A percentile compares a stretch with the other conserved stretches of the same genome.
Conservation (phyloP, 108 stramenopile genomes). For the Schizochytrium sp. region DNA sequence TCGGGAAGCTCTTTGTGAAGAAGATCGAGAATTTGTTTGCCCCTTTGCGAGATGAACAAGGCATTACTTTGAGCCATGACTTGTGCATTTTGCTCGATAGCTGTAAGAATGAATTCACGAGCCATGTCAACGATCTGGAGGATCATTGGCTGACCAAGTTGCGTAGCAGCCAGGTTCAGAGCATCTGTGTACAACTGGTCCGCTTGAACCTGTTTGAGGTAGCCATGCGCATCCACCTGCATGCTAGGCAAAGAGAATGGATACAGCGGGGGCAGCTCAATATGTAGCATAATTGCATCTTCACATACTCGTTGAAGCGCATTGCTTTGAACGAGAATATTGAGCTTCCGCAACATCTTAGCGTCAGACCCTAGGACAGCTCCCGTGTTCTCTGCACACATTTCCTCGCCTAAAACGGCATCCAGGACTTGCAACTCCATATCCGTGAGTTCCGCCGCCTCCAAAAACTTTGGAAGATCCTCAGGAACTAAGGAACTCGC, state of each 20-base stretch:
- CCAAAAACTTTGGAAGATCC: not conserved
- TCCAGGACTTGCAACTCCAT: not conserved
- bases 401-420: not conserved
- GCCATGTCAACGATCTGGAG: conserved; percentile 7
- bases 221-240: not conserved
- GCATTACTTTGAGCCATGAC: not conserved
- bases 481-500: not conserved
- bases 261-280: conserved; percentile 12
- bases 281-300: not conserved
- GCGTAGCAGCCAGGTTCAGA: not conserved
- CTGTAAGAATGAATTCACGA: not conserved
- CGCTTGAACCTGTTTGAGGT: not conserved
- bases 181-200: not conserved
- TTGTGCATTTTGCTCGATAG: not conserved
- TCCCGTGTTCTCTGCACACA: not conserved
- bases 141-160: not conserved
- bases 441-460: not conserved
- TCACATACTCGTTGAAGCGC: not conserved
- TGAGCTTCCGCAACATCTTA: not conserved
- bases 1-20: not conserved
- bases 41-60: not conserved
- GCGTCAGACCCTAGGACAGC: not conserved
- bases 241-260: not conserved
- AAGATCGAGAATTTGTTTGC: not conserved
- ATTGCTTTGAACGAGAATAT: not conserved